Percentiles rank a stretch among this genome's conserved stretches.
These are phyloP conservation scores for Trichoderma arundinaceum DNA, from an alignment of 2,329 filamentous ascomycete genomes.

Conservation along the genomic window DNA sequence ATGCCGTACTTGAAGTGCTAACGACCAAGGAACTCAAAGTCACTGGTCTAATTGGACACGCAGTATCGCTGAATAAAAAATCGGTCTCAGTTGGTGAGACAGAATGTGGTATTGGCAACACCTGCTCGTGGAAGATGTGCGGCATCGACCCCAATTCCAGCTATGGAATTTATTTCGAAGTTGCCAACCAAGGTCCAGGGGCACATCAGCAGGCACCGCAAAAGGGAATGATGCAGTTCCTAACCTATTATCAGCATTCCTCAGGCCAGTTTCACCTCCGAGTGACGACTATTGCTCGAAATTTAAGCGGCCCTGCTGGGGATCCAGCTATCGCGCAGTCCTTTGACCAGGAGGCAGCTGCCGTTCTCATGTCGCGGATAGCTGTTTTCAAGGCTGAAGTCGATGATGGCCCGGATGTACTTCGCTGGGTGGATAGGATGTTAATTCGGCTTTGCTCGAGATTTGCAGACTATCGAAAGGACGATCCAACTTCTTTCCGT, in stretches of 20 bases:
- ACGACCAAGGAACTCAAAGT: constrained; percentile 99
- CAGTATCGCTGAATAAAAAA: constrained; percentile 97
- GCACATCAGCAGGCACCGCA: constrained; percentile 85
- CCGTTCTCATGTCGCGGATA: constrained; percentile 98
- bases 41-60: constrained; percentile 94
- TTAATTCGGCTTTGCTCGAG: constrained; percentile 93
- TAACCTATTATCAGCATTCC: constrained; percentile 98
- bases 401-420: constrained; percentile 96
- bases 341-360: constrained; percentile 97
- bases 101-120: constrained; percentile 97
- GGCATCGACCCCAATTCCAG: constrained; percentile 93
- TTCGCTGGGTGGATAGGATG: constrained; percentile 98
- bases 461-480: constrained; percentile 97
- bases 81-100: constrained; percentile 96
- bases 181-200: constrained; percentile 89
- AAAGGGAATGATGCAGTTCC: constrained; percentile 95
- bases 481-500: constrained; percentile 95
- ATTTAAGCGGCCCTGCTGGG: constrained; percentile 89
- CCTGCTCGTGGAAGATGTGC: constrained; percentile 99
- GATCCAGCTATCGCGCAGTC: constrained; percentile 95
- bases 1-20: constrained; percentile 90
- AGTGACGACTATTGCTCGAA: constrained; percentile 90
- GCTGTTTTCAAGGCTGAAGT: constrained; percentile 99
- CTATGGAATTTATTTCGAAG: constrained; percentile 97
- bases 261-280: constrained; percentile 95